Conservation (phyloP, 1,284 basidiomycete species). For the Phellopilus nigrolimitatus region DNA sequence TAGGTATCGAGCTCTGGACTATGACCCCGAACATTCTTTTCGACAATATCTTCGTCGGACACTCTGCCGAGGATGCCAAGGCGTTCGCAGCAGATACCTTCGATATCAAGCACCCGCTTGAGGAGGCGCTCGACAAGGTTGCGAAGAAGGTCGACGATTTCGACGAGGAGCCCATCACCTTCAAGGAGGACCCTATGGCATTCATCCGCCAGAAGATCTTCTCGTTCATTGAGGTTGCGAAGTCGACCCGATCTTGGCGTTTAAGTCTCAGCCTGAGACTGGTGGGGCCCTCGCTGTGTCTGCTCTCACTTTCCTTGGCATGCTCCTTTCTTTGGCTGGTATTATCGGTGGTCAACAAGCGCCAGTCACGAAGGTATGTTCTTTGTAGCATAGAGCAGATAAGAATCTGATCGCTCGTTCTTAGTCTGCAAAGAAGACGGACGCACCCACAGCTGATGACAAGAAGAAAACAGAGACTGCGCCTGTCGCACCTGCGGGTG, state of each 20-base stretch:
- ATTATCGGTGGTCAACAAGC: slow-evolving; percentile 70
- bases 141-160: slow-evolving; percentile 43
- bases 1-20: slow-evolving; percentile 97
- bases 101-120: slow-evolving; percentile 74
- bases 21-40: slow-evolving; percentile 98
- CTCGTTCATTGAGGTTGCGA: slow-evolving; percentile 69
- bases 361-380: slow-evolving; percentile 57
- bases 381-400: background rate
- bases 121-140: slow-evolving; percentile 50
- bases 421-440: slow-evolving; percentile 71
- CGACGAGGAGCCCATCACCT: slow-evolving; percentile 49
- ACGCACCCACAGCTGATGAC: slow-evolving; percentile 54
- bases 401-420: slow-evolving; percentile 11
- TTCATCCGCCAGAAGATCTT: slow-evolving; percentile 77
- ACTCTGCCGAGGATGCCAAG: slow-evolving; percentile 81
- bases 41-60: slow-evolving; percentile 91
- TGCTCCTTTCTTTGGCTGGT: slow-evolving; percentile 77
- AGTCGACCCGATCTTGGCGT: slow-evolving; percentile 69
- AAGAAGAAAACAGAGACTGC: slow-evolving; percentile 53
- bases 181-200: slow-evolving; percentile 68
- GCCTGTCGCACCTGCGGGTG: slow-evolving; percentile 64
- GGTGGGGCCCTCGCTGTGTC: slow-evolving; percentile 71
- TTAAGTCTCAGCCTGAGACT: slow-evolving; percentile 82
- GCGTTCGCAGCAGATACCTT: slow-evolving; percentile 80
- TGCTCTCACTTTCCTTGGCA: slow-evolving; percentile 74